These are phyloP conservation scores for Citropsis articulata DNA, from an alignment of 345 rosid genomes.

Conservation along the genomic window DNA sequence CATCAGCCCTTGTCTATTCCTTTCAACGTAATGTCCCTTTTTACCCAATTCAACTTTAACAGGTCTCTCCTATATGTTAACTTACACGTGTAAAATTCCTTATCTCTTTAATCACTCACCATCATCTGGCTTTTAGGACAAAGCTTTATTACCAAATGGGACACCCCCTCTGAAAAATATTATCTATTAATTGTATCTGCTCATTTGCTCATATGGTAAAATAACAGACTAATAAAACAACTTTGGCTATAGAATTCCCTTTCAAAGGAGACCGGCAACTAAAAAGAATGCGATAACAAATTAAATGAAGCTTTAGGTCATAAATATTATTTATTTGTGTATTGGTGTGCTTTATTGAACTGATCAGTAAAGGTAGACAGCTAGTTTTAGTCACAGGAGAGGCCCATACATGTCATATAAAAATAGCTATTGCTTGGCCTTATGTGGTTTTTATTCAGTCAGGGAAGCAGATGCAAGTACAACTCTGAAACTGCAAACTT, in stretches of 20 bases:
- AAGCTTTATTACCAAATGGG: neutral
- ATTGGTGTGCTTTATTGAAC: neutral
- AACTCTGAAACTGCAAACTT: slow-evolving; percentile 5
- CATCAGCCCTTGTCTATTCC: slow-evolving; percentile 27
- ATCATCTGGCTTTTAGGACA: neutral
- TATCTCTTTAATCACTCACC: neutral
- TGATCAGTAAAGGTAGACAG: neutral
- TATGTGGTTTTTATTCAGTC: neutral
- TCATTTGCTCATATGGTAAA: neutral
- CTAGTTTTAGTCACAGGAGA: neutral
- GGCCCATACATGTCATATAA: neutral
- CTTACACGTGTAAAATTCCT: slow-evolving; percentile 1
- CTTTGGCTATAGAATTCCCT: neutral
- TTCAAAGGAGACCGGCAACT: neutral
- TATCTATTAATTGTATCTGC: no score
- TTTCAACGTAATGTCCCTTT: slow-evolving; percentile 35
- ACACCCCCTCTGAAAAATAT: neutral
- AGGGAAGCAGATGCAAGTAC: slow-evolving; percentile 13
- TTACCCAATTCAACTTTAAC: slow-evolving; percentile 12
- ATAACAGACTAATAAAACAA: neutral
- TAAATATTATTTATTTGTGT: neutral
- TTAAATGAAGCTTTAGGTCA: neutral
- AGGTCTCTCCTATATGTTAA: neutral
- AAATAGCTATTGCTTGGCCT: slow-evolving; percentile 1
- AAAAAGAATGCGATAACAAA: neutral